Base-by-base conservation (phyloP, 768 basidiomycete genomes). In the Pleurotus cornucopiae region DNA sequence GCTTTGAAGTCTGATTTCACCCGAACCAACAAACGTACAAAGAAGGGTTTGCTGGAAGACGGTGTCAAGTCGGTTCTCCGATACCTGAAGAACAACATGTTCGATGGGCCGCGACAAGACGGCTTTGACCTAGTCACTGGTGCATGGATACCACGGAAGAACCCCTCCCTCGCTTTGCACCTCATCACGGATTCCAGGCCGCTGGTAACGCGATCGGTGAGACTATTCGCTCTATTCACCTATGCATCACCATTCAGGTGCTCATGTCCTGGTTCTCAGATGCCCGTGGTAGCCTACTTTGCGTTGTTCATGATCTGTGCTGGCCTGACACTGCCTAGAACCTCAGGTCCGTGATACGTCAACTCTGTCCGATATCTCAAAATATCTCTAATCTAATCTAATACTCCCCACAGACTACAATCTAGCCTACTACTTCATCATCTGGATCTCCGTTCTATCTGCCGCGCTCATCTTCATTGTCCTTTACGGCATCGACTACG, bases 1-100 rank as follows among this genome's bases (percentile, higher is more conserved):
- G 97, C 97, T 1, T 71, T 99, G 62, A 99, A 99, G 70, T 92
- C 94, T 0, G 97, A 98, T 70, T 97, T 94, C 67, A 98, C 96
- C 14, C 80, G 95, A 49, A 98, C 94, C 0, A 94, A 93, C 63
- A 88, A 88, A 69, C 81, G 97, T 34, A 94, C 94, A 2, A 82
- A 75, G 51, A 82, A 86, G 58, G 97, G 97, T 30, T 68, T 73
- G 21, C 63, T 97, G 39, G 86, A 94, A 64, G 97, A 99, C 70
- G 91, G 91, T 0, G 77, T 83, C 69, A 98, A 98, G 68, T 88
- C 89, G 20, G 67, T 84, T 0, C 76, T 84, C 72, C 83, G 97
- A 58, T 99, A 98, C 66, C 65, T 97, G 62, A 94, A 88, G 78
- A 98, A 98, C 76, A 98, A 96, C 66, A 92, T 92, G 73, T 89